phyloP scores from a whole-genome alignment of 495 filamentous ascomycete genomes.

The Talaromyces nanjingensis region DNA sequence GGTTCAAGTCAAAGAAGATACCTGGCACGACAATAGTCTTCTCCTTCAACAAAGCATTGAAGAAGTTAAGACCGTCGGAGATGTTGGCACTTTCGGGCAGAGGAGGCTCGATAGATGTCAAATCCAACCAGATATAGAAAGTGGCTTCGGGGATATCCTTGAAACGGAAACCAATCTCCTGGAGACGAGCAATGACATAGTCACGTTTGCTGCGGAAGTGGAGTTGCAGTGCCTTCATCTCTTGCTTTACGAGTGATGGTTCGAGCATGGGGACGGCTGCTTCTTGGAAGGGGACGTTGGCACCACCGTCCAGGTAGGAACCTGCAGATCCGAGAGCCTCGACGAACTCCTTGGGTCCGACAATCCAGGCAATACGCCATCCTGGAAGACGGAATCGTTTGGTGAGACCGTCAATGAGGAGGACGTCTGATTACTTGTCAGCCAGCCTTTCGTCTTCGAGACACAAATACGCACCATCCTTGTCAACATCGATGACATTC shows the following conservation, averaged over 20 bases:
- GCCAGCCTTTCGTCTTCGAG: slow-evolving; percentile 18
- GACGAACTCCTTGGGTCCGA: slow-evolving; percentile 95
- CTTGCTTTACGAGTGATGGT: slow-evolving; percentile 65
- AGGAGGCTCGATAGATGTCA: slow-evolving; percentile 40
- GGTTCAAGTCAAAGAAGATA: slow-evolving; percentile 81
- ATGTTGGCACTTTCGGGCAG: slow-evolving; percentile 51
- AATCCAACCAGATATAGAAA: slow-evolving; percentile 84
- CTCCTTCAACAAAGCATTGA: slow-evolving; percentile 84
- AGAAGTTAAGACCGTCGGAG: slow-evolving; percentile 91
- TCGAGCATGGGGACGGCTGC: slow-evolving; percentile 90
- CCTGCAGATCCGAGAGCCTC: slow-evolving; percentile 89
- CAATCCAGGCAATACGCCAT: slow-evolving; percentile 94
- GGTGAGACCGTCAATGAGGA: slow-evolving; percentile 92
- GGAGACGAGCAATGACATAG: slow-evolving; percentile 71
- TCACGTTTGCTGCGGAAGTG: slow-evolving; percentile 91
- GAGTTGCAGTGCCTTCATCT: slow-evolving; percentile 82
- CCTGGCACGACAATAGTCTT: slow-evolving; percentile 94
- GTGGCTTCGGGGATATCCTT: slow-evolving; percentile 78
- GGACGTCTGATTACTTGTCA: slow-evolving; percentile 54
- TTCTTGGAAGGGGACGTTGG: slow-evolving; percentile 93
- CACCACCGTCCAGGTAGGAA: slow-evolving; percentile 91
- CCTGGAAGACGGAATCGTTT: slow-evolving; percentile 95
- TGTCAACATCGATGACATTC: slow-evolving; percentile 66
- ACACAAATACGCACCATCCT: slow-evolving; percentile 42
- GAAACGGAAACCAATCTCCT: slow-evolving; percentile 77